Evolutionary conservation across 768 basidiomycete species (phyloP).

Genomic region (Calocybe cyanea): DNA sequence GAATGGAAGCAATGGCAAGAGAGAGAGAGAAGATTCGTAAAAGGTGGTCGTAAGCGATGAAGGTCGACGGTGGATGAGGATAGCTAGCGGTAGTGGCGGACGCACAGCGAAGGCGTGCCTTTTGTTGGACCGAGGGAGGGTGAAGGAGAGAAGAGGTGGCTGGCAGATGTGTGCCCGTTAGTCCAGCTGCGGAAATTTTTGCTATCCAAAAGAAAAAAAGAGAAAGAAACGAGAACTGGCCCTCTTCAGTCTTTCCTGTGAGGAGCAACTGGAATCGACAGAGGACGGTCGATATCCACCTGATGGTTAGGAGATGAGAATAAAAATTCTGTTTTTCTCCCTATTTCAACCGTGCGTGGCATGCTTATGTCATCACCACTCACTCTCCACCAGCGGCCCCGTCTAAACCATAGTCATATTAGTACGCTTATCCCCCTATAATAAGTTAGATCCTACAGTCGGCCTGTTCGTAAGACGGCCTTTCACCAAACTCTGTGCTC

Average conservation of each 20-base stretch:
- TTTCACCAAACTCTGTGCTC: background rate
- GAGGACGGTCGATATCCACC: conserved; percentile 50
- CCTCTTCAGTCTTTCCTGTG: conserved; percentile 42
- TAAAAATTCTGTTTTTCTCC: conserved; percentile 15
- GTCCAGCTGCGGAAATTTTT: conserved; percentile 27
- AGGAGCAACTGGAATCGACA: conserved; percentile 47
- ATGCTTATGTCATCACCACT: conserved; percentile 14
- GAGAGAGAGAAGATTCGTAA: conserved; percentile 76
- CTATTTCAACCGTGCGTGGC: conserved; percentile 15
- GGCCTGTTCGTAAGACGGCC: no score
- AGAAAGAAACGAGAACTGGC: conserved; percentile 29
- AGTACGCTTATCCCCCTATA: no score
- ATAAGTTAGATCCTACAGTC: no score
- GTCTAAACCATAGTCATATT: no score
- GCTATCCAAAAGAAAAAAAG: conserved; percentile 19
- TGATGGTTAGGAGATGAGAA: conserved; percentile 33
- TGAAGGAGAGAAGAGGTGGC: conserved; percentile 28
- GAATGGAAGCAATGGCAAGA: conserved; percentile 30
- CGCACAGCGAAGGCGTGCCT: conserved; percentile 95
- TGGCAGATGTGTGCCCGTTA: conserved; percentile 25
- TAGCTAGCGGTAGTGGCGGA: conserved; percentile 49
- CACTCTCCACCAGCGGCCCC: conserved; percentile 3
- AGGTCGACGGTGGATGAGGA: conserved; percentile 24
- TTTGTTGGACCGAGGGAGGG: conserved; percentile 45
- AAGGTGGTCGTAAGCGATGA: conserved; percentile 54